A percentile compares a stretch with the other conserved stretches of the same genome.
phyloP scores from a whole-genome alignment of 164 flowering plant genomes.

The Vitis riparia region DNA sequence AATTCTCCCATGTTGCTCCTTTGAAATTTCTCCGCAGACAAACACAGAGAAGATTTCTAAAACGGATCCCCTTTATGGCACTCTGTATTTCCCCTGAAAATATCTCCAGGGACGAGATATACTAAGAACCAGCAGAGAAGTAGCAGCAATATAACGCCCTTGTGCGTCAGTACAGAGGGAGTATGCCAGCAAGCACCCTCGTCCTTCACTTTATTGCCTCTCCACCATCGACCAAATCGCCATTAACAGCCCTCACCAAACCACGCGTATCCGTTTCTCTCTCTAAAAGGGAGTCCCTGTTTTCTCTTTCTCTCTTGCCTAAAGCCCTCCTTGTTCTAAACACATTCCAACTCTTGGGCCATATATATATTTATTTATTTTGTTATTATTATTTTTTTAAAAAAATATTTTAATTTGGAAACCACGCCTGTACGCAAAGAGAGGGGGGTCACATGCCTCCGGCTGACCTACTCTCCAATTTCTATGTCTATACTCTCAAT shows the following conservation, averaged over 20 bases:
- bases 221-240: constrained; percentile 20
- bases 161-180: too few relatives aligned
- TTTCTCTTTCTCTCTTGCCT: constrained; percentile 17
- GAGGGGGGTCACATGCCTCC: constrained; percentile 18
- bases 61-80: background rate
- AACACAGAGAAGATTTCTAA: background rate
- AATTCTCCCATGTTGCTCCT: background rate
- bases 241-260: constrained; percentile 15
- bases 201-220: background rate
- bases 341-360: constrained; percentile 1
- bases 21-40: background rate
- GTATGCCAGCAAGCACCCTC: background rate
- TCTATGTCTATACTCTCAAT: background rate
- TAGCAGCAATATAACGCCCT: too few relatives aligned
- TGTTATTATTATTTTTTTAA: background rate
- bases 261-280: constrained; percentile 5
- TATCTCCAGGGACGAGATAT: background rate
- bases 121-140: constrained; percentile 6
- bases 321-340: constrained; percentile 30
- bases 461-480: constrained; percentile 1
- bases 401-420: background rate
- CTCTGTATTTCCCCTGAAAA: background rate
- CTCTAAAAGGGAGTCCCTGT: constrained; percentile 5
- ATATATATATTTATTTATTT: background rate
- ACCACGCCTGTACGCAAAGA: constrained; percentile 16